phyloP scores from a whole-genome alignment of 1,139 yeast species.

The Meyerozyma smithsonii region DNA sequence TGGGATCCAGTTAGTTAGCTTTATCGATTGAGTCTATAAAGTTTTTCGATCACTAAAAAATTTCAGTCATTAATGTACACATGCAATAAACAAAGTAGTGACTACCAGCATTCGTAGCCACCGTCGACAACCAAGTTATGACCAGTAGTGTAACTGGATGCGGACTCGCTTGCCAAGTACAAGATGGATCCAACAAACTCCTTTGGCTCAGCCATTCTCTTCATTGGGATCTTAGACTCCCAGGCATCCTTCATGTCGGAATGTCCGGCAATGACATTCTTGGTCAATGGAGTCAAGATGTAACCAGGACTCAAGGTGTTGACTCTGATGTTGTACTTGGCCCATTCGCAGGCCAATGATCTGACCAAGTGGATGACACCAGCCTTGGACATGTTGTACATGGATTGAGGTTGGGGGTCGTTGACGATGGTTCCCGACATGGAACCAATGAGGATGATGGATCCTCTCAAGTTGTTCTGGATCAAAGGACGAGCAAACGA shows the following conservation, averaged over 20 bases:
- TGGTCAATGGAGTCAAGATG: slow-evolving; percentile 46
- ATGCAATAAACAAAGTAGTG: neutral
- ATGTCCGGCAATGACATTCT: slow-evolving; percentile 42
- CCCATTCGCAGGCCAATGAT: slow-evolving; percentile 51
- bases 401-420: slow-evolving; percentile 48
- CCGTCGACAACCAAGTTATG: slow-evolving; percentile 50
- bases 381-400: slow-evolving; percentile 51
- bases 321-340: slow-evolving; percentile 45
- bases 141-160: slow-evolving; percentile 46
- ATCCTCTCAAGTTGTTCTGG: slow-evolving; percentile 48
- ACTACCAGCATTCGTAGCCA: slow-evolving; percentile 24
- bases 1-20: slow-evolving; percentile 4
- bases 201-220: slow-evolving; percentile 50
- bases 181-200: slow-evolving; percentile 45
- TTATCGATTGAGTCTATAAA: neutral
- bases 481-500: slow-evolving; percentile 64
- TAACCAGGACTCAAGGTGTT: slow-evolving; percentile 46
- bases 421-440: slow-evolving; percentile 49
- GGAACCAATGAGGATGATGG: slow-evolving; percentile 43
- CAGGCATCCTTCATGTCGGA: slow-evolving; percentile 45
- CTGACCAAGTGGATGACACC: slow-evolving; percentile 46
- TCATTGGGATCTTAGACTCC: slow-evolving; percentile 46
- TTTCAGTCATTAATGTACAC: neutral
- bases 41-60: neutral
- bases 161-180: slow-evolving; percentile 46